phyloP scores from a whole-genome alignment of 1,284 basidiomycete genomes.

The Sparassis latifolia region DNA sequence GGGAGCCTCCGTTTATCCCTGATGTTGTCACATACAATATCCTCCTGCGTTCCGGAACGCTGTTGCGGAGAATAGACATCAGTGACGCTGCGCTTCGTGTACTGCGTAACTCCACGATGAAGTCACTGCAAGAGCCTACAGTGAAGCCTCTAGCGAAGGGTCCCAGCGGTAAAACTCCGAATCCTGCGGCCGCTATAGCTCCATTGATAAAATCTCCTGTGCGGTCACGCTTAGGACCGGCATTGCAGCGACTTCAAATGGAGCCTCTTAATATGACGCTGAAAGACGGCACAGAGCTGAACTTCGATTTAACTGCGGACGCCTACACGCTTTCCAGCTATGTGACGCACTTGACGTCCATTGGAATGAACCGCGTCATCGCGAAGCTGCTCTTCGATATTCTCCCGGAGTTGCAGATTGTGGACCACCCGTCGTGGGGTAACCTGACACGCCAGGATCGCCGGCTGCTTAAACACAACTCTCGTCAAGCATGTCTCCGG shows the following conservation, averaged over 20 bases:
- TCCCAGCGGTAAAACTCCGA: too few species aligned
- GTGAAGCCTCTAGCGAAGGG: neutral
- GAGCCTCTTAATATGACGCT: constrained; percentile 13
- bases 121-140: constrained; percentile 1
- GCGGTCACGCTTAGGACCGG: constrained; percentile 1
- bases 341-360: constrained; percentile 46
- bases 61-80: constrained; percentile 43
- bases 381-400: constrained; percentile 40
- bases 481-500: constrained; percentile 27
- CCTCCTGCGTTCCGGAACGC: constrained; percentile 45
- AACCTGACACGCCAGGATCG: constrained; percentile 16
- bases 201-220: neutral
- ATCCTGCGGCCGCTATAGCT: neutral
- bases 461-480: constrained; percentile 13
- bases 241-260: constrained; percentile 4
- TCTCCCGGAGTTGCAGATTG: constrained; percentile 45
- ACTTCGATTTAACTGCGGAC: constrained; percentile 23
- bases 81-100: constrained; percentile 28
- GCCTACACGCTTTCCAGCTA: constrained; percentile 43
- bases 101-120: constrained; percentile 13
- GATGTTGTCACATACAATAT: constrained; percentile 50
- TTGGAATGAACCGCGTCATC: constrained; percentile 39
- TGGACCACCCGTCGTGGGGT: constrained; percentile 34
- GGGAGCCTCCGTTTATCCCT: constrained; percentile 35
- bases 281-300: constrained; percentile 2